These are phyloP conservation scores for Botrytis squamosa DNA, from an alignment of 2,329 filamentous ascomycete species.

Conservation along the genomic window DNA sequence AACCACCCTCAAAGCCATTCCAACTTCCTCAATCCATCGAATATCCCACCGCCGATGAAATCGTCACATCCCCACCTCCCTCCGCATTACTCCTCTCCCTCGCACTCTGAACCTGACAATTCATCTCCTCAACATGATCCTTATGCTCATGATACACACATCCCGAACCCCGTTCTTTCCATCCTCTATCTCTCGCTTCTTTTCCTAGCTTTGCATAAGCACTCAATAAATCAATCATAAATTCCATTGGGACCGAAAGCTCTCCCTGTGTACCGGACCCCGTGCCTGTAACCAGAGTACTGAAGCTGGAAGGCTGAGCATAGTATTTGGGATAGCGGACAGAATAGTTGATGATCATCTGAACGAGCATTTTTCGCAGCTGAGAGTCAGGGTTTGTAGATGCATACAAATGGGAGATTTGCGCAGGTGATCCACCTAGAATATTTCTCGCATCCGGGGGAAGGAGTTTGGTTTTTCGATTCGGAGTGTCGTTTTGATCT, in stretches of 20 bases:
- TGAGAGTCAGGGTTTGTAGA: not conserved
- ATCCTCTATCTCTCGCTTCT: no score
- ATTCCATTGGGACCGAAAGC: not conserved
- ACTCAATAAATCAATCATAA: not conserved
- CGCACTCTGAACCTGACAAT: not conserved
- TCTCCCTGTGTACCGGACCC: rapidly evolving
- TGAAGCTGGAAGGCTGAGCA: not conserved
- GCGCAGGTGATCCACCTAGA: not conserved
- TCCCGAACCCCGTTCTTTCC: no score
- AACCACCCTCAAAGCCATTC: not conserved
- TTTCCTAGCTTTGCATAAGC: not conserved
- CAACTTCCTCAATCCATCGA: not conserved
- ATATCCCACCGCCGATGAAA: not conserved
- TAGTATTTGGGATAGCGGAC: not conserved
- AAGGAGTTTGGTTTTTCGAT: not conserved
- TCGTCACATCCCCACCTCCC: not conserved
- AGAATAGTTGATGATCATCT: not conserved
- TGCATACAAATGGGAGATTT: not conserved
- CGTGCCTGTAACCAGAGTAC: not conserved
- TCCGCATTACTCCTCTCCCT: not conserved
- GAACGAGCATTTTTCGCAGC: not conserved
- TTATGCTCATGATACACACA: not conserved
- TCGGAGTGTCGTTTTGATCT: not conserved
- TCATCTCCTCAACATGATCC: not conserved
- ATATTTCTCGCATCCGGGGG: not conserved